Evolutionary conservation across 805 yeast species (phyloP).

Genomic region (Suhomyces sp.): DNA sequence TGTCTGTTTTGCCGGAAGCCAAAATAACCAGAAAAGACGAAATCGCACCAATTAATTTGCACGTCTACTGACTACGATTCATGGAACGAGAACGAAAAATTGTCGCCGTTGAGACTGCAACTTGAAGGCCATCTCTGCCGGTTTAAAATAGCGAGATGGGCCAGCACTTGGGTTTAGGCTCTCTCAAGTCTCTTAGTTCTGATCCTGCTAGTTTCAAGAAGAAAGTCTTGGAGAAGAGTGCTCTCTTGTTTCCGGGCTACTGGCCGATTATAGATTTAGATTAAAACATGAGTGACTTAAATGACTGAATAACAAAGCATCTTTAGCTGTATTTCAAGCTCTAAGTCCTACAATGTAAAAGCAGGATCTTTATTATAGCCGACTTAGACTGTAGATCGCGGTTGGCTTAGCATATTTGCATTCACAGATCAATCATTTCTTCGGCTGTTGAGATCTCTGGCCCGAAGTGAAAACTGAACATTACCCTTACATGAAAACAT

Average conservation of each 20-base stretch:
- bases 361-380: too few species aligned
- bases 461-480: too few species aligned
- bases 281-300: too few species aligned
- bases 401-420: too few species aligned
- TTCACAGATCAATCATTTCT: too few species aligned
- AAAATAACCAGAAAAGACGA: slow-evolving; percentile 97
- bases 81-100: slow-evolving; percentile 93
- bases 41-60: slow-evolving; percentile 95
- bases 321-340: too few species aligned
- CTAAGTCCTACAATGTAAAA: too few species aligned
- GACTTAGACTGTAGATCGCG: too few species aligned
- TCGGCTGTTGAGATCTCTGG: too few species aligned
- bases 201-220: slow-evolving; percentile 67
- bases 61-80: slow-evolving; percentile 99
- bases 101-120: slow-evolving; percentile 94
- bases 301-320: too few species aligned
- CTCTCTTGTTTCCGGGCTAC: slow-evolving; percentile 86
- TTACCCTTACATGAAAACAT: too few species aligned
- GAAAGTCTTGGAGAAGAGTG: slow-evolving; percentile 75
- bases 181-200: slow-evolving; percentile 84
- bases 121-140: slow-evolving; percentile 78
- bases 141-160: slow-evolving; percentile 71
- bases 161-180: slow-evolving; percentile 64
- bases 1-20: slow-evolving; percentile 96
- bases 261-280: slow-evolving; percentile 49